These are phyloP conservation scores for Sphaerulina populicola DNA, from an alignment of 2,329 filamentous ascomycete genomes.

Conservation along the genomic window DNA sequence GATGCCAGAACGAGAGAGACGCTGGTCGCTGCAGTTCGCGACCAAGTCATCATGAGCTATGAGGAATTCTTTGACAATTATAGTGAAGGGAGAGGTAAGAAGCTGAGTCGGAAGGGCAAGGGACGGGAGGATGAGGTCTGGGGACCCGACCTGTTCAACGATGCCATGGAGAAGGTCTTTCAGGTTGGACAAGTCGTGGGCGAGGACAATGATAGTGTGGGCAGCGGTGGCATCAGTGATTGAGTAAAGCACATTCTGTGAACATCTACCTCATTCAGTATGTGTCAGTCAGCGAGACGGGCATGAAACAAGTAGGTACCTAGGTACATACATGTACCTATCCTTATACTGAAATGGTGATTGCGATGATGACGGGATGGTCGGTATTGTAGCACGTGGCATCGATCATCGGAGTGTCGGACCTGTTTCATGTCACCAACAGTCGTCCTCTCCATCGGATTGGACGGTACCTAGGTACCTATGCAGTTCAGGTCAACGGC, in stretches of 20 bases:
- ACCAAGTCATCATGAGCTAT: constrained; percentile 54
- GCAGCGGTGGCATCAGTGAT: constrained; percentile 20
- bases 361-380: background rate
- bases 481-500: too few species aligned
- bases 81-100: constrained; percentile 33
- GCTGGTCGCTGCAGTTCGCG: constrained; percentile 57
- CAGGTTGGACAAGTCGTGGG: constrained; percentile 42
- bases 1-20: constrained; percentile 58
- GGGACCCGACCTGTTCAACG: constrained; percentile 56
- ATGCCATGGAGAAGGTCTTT: constrained; percentile 55
- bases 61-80: constrained; percentile 56
- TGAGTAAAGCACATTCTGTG: background rate
- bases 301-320: background rate
- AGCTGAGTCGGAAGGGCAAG: constrained; percentile 47
- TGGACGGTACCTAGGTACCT: too few species aligned
- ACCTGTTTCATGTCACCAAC: background rate
- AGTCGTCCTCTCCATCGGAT: background rate
- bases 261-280: too few species aligned
- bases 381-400: background rate
- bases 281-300: too few species aligned
- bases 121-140: constrained; percentile 54
- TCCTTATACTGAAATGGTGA: background rate
- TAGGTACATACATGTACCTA: too few species aligned
- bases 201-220: constrained; percentile 11
- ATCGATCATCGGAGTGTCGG: background rate